phyloP scores from a whole-genome alignment of 108 stramenopile genomes.

The Pseudonitzschia multiseries region DNA sequence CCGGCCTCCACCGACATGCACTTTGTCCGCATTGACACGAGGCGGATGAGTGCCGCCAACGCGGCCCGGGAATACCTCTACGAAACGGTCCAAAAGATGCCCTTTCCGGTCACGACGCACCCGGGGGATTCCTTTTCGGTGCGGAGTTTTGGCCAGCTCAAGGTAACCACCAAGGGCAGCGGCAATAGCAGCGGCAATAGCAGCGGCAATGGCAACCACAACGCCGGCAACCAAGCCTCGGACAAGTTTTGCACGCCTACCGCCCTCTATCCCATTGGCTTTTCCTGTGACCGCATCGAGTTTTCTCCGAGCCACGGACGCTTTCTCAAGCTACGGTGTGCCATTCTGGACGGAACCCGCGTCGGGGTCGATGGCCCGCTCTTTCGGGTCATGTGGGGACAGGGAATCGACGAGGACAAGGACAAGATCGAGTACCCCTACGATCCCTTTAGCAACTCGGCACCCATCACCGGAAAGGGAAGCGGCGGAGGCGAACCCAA shows the following conservation, averaged over 20 bases:
- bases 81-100: constrained; percentile 54
- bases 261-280: constrained; percentile 75
- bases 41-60: constrained; percentile 54
- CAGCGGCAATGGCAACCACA: not conserved
- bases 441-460: constrained; percentile 56
- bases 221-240: not conserved
- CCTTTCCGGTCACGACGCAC: constrained; percentile 35
- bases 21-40: constrained; percentile 35
- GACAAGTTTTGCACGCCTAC: constrained; percentile 52
- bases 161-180: constrained; percentile 21
- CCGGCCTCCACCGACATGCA: constrained; percentile 10
- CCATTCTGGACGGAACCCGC: constrained; percentile 71
- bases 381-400: constrained; percentile 85
- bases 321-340: constrained; percentile 72
- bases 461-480: constrained; percentile 28
- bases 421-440: constrained; percentile 53
- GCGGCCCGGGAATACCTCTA: constrained; percentile 53
- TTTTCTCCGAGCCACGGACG: constrained; percentile 80
- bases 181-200: not conserved
- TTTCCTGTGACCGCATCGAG: constrained; percentile 82
- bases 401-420: constrained; percentile 72
- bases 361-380: constrained; percentile 57
- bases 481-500: constrained; percentile 14
- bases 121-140: constrained; percentile 49
- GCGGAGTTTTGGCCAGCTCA: constrained; percentile 68